Evolutionary conservation across 441 rosid genomes (phyloP).

Genomic region (Adansonia madagascariensis): DNA sequence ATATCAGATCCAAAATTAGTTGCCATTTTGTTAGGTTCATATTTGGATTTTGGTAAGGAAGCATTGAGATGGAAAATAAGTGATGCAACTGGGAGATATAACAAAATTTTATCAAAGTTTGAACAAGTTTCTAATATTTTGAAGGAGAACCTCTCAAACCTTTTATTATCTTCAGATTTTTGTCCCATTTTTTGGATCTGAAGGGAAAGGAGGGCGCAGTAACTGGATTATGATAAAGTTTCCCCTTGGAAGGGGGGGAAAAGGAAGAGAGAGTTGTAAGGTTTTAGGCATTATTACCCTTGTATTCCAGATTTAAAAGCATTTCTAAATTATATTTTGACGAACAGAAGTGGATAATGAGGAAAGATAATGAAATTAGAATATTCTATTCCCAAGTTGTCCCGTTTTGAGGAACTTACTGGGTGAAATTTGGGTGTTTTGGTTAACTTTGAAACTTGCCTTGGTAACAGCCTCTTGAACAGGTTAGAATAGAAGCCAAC

Average conservation of each 20-base stretch:
- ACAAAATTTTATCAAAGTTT: background rate
- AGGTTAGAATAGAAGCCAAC: background rate
- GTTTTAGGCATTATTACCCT: background rate
- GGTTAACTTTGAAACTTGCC: background rate
- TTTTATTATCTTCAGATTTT: background rate
- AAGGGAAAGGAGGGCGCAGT: background rate
- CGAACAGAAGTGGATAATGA: background rate
- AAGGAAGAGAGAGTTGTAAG: background rate
- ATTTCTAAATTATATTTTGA: background rate
- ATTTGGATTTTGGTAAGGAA: background rate
- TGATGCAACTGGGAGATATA: background rate
- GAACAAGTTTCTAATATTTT: background rate
- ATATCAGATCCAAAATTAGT: background rate
- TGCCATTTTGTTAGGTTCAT: background rate
- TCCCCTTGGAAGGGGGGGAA: background rate
- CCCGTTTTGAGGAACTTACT: background rate
- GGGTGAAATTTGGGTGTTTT: background rate
- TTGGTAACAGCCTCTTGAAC: background rate
- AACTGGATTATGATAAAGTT: background rate
- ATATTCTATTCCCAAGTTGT: background rate
- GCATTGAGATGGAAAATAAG: background rate
- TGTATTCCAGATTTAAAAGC: background rate
- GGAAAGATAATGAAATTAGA: background rate
- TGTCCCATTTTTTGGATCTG: background rate
- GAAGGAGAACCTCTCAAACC: background rate